Conservation (phyloP, 129 eudicot species). For the Rutidosis leptorrhynchoides region DNA sequence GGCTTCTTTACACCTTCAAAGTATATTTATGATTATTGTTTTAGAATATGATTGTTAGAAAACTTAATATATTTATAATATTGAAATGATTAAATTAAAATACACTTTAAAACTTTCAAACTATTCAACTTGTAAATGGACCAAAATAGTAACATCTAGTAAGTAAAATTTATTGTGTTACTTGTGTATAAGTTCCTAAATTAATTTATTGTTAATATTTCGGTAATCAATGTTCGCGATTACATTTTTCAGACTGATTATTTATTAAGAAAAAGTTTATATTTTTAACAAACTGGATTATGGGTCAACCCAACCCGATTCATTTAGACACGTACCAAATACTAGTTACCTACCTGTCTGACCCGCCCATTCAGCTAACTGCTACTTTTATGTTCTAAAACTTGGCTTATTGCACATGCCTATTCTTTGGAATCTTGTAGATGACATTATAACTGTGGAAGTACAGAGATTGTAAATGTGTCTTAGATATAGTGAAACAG, state of each 20-base stretch:
- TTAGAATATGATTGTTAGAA: too few relatives aligned
- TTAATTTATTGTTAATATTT: background rate
- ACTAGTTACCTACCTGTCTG: background rate
- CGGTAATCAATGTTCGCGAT: background rate
- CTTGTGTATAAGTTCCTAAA: background rate
- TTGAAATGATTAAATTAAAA: too few relatives aligned
- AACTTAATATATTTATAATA: too few relatives aligned
- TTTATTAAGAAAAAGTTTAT: too few relatives aligned
- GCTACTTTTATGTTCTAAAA: background rate
- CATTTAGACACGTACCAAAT: background rate
- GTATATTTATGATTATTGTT: too few relatives aligned
- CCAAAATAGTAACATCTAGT: background rate
- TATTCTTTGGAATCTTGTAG: constrained; percentile 83
- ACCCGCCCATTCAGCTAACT: background rate
- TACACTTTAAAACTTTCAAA: too few relatives aligned
- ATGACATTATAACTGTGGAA: constrained; percentile 68
- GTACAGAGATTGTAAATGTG: constrained; percentile 77
- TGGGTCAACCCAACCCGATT: background rate
- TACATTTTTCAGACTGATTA: background rate
- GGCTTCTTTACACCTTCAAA: background rate
- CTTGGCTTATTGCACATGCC: constrained; percentile 58
- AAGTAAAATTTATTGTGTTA: background rate
- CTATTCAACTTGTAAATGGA: too few relatives aligned
- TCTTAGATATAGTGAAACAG: too few relatives aligned
- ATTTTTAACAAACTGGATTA: background rate